These are phyloP conservation scores for Penicillium psychrosexuale DNA, from an alignment of 2,329 filamentous ascomycete species.

Conservation along the genomic window DNA sequence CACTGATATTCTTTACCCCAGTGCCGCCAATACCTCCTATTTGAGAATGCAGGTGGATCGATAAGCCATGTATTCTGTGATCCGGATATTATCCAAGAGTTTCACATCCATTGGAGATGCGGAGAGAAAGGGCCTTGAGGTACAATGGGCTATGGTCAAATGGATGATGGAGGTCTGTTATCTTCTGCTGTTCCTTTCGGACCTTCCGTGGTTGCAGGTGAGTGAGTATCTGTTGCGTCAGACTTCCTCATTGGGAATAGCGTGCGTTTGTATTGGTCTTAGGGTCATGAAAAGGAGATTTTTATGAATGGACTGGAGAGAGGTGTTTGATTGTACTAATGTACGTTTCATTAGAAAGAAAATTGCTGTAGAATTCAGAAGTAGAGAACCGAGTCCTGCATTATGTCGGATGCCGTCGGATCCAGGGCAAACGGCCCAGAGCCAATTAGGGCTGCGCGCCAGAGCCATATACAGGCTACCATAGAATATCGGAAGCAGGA, in stretches of 20 bases:
- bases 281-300: too few species aligned
- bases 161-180: background rate
- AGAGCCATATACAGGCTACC: too few species aligned
- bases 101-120: background rate
- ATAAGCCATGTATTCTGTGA: background rate
- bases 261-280: background rate
- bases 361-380: too few species aligned
- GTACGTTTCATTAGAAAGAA: too few species aligned
- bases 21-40: background rate
- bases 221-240: constrained; percentile 12
- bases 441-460: too few species aligned
- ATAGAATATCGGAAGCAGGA: too few species aligned
- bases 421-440: too few species aligned
- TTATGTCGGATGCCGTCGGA: too few species aligned
- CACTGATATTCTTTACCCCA: background rate
- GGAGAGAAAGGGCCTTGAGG: background rate
- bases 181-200: background rate
- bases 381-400: too few species aligned
- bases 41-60: background rate
- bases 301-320: too few species aligned
- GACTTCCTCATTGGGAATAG: constrained; percentile 19
- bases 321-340: too few species aligned
- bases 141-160: background rate
- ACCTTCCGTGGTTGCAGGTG: background rate
- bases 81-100: background rate